phyloP scores from a whole-genome alignment of 108 stramenopile species.

The Skeletonema marinoi region DNA sequence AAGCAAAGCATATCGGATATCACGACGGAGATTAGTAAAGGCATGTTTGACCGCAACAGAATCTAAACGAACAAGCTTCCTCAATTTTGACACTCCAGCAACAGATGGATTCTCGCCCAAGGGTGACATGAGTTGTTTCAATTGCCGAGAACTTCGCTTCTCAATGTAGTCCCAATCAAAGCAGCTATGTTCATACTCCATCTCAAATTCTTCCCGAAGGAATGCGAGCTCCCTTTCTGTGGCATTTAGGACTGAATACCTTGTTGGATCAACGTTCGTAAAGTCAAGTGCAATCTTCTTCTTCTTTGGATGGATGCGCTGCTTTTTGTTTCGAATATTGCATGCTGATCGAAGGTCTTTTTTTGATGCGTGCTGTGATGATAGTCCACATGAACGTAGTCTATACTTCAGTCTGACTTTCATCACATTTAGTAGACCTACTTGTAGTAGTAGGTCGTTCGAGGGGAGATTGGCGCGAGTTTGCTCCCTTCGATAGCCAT shows the following conservation, averaged over 20 bases:
- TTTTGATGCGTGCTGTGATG: conserved; percentile 8
- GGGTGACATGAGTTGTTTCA: conserved; percentile 10
- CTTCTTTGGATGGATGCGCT: not conserved
- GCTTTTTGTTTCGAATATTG: conserved; percentile 15
- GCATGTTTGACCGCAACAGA: conserved; percentile 2
- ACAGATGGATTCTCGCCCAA: not conserved
- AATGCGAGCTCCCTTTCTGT: not conserved
- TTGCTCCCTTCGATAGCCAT: conserved; percentile 31
- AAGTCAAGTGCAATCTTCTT: not conserved
- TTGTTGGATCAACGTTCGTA: not conserved
- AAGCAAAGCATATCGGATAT: conserved; percentile 31
- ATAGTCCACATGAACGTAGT: conserved; percentile 6
- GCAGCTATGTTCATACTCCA: conserved; percentile 22
- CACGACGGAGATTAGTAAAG: conserved; percentile 18
- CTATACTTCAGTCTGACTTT: conserved; percentile 18
- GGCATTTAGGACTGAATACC: not conserved
- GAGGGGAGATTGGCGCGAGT: conserved; percentile 19
- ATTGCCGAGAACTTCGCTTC: conserved; percentile 3
- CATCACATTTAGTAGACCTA: conserved; percentile 19
- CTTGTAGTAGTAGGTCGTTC: conserved; percentile 21
- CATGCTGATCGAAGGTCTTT: conserved; percentile 25
- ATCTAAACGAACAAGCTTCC: conserved; percentile 22
- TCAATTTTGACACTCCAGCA: conserved; percentile 9
- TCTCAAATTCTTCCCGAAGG: conserved; percentile 34
- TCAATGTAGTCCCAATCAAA: conserved; percentile 48